phyloP scores from a whole-genome alignment of 768 basidiomycete species.

The Lentinula raphanica region DNA sequence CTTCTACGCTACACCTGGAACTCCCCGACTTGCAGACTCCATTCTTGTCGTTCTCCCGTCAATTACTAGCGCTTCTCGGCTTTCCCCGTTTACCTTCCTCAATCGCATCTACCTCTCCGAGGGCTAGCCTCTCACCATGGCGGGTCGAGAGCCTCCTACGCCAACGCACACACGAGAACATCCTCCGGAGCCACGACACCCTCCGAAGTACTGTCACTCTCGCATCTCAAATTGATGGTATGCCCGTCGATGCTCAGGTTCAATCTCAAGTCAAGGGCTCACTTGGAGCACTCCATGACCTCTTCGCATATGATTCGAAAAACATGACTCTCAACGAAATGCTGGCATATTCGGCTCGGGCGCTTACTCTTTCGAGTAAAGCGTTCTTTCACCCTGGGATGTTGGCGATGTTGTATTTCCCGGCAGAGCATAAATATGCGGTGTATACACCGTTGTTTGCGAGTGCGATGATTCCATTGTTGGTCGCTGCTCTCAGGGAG shows the following conservation, averaged over 20 bases:
- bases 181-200: slow-evolving; percentile 63
- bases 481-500: slow-evolving; percentile 73
- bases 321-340: slow-evolving; percentile 26
- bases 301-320: slow-evolving; percentile 20
- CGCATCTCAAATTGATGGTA: slow-evolving; percentile 81
- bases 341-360: slow-evolving; percentile 56
- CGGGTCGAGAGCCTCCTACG: slow-evolving; percentile 79
- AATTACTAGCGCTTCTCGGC: slow-evolving; percentile 79
- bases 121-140: slow-evolving; percentile 47
- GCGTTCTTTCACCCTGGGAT: slow-evolving; percentile 98
- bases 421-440: slow-evolving; percentile 95
- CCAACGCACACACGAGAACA: slow-evolving; percentile 64
- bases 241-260: slow-evolving; percentile 85
- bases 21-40: slow-evolving; percentile 39
- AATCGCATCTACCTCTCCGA: slow-evolving; percentile 25
- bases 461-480: slow-evolving; percentile 77
- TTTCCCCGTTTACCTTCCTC: slow-evolving; percentile 56
- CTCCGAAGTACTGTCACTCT: slow-evolving; percentile 79
- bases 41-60: slow-evolving; percentile 63
- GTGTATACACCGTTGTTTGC: slow-evolving; percentile 96
- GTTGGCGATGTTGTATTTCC: slow-evolving; percentile 94
- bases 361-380: slow-evolving; percentile 62
- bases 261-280: slow-evolving; percentile 65
- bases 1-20: slow-evolving; percentile 32
- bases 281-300: slow-evolving; percentile 68